Base-by-base conservation (phyloP, 2,329 filamentous ascomycete genomes). In the Achaetomium macrosporum region DNA sequence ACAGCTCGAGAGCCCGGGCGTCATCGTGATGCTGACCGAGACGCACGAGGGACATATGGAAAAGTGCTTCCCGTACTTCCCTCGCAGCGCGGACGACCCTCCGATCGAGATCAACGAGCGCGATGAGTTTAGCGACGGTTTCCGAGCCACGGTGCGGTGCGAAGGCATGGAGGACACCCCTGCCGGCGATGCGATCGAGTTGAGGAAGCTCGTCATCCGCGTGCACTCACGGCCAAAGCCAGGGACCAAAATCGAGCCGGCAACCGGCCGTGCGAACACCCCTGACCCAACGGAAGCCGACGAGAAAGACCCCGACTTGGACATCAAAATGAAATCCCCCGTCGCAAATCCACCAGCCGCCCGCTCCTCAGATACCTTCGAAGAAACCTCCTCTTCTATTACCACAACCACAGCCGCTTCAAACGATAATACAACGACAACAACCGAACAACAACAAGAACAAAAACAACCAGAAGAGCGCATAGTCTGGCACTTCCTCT, bases 21-120 rank as follows among this genome's bases (percentile, higher is more conserved):
- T 97, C 52, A 85, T 97, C 49, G 85, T 97, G 53, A 96, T 97
- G 88, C 81, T 99, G 57, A 99, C 92, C 2, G 89, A 90, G 66
- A 92, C 90, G 25, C 78, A 88, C 65, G 92, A 97, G 69, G 77
- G 79, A 31, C 79, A 81, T 53, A 75, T 81, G 63, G 83, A 95
- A 68, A 96, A 96, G 69, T 97, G 92, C 70, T 89, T 81, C 60
- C 88, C 85, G 42, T 99, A 99, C 70, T 96, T 91, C 60, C 91
- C 91, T 0, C 69, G 76, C 50, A 69, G 73, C 40, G 66, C 76
- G 15, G 76, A 80, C 4, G 73, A 79, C 10, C 68, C 76, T 5
- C 75, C 75, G 1, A 77, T 76, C 64, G 69, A 73, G 45, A 69
- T 88, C 59, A 87, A 88, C 65, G 77, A 84, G 56, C 69, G 76